Evolutionary conservation across 768 basidiomycete genomes (phyloP), one percentile per base, ranked within the genome.

Genomic region (Lactarius deliciosus): DNA sequence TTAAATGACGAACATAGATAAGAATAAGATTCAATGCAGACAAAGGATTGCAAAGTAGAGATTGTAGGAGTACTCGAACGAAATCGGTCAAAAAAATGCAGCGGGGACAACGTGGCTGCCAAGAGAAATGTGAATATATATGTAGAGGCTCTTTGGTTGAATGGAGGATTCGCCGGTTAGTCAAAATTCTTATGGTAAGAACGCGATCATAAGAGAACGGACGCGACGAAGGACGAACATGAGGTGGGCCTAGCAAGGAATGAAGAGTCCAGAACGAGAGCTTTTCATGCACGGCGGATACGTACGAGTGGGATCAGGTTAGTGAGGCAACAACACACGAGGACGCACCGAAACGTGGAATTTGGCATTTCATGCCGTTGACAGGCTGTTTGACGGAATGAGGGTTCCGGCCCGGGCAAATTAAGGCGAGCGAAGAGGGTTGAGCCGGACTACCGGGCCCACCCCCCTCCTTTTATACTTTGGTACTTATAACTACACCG

Each of bases 291-390:
- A 54, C 30, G 22, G 36, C 56, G 22, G 56, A 53, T 40, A 64
- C 25, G 60, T 55, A 60, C 60, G 34, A 40, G 34, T 25, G 45
- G 36, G 3, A 47, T 56, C 25, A 18, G 30, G 34, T 15, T 25
- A 38, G 61, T 1, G 57, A 62, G 57, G 32, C 13, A 25, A 22
- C 22, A 32, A 57, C 18, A 58, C 66, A 67, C 66, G 66, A 68
- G 66, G 66, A 53, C 50, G 50, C 50, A 53, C 50, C 50, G 25
- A 25, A 53, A 53, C 50, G 50, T 53, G 50, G 50, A 53, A 53
- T 22, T 53, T 53, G n/a, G 50, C 2, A 53, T 53, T 53, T 53
- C 28, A 36, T 57, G 56, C 56, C 30, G 30, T 47, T 20, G 38
- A 40, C 38, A 40, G 38, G 9, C 34, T 34, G 34, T 16, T 53